phyloP scores from a whole-genome alignment of 1,284 basidiomycete species.

The Cystobasidium sp. region DNA sequence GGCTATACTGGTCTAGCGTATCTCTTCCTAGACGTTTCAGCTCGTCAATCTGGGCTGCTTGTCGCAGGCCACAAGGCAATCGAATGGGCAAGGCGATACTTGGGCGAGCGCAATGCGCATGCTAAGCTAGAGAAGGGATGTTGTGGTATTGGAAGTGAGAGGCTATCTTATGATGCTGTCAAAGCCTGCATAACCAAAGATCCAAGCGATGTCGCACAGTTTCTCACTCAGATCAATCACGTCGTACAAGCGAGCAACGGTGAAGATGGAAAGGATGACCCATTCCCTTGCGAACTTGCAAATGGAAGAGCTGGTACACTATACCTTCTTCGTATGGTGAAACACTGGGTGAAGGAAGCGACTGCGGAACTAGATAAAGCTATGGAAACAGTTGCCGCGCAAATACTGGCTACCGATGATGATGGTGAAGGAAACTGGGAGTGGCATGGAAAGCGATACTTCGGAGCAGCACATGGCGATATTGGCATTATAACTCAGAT shows the following conservation, averaged over 20 bases:
- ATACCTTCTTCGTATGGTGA: constrained; percentile 3
- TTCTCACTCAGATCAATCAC: background rate
- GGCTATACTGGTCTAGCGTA: constrained; percentile 3
- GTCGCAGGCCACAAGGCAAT: constrained; percentile 9
- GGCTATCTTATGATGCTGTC: background rate
- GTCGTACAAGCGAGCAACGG: background rate
- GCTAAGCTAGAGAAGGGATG: background rate
- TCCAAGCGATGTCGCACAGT: constrained; percentile 7
- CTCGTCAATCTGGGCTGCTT: background rate
- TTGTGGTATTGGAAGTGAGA: constrained; percentile 3
- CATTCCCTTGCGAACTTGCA: background rate
- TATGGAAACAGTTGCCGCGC: background rate
- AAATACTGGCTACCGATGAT: background rate
- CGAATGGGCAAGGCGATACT: background rate
- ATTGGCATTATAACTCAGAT: constrained; percentile 5
- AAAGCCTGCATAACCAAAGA: constrained; percentile 6
- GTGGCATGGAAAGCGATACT: constrained; percentile 13
- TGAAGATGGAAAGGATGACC: background rate
- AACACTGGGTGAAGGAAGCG: background rate
- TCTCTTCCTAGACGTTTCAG: background rate
- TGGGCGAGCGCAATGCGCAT: background rate
- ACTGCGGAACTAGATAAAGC: background rate
- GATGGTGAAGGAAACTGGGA: background rate
- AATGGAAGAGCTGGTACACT: background rate
- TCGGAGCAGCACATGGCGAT: constrained; percentile 1